Evolutionary conservation across 2,329 filamentous ascomycete species (phyloP).

Genomic region (Escovopsis sp.): DNA sequence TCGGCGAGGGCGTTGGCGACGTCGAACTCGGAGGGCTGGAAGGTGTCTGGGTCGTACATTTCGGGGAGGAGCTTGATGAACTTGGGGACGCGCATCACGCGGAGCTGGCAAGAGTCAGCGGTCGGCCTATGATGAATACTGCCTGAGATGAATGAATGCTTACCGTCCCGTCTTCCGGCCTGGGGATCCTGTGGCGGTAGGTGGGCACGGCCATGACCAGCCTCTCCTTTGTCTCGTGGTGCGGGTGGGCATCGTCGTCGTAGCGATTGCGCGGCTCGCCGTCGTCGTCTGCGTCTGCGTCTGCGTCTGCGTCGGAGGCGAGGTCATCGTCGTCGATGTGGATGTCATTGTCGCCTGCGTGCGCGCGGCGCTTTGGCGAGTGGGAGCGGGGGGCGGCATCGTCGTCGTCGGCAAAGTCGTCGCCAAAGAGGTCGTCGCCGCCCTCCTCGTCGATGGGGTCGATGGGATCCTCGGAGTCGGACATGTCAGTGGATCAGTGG

Average conservation of each 20-base stretch:
- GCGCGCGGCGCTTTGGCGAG: constrained; percentile 36
- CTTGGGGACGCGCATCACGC: constrained; percentile 54
- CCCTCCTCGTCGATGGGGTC: constrained; percentile 32
- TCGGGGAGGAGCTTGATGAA: constrained; percentile 58
- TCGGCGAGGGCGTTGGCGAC: constrained; percentile 37
- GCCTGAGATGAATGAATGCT: constrained; percentile 10
- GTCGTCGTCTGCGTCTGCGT: constrained; percentile 38
- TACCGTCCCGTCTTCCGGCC: constrained; percentile 57
- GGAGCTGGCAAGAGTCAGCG: constrained; percentile 32
- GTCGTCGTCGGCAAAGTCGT: constrained; percentile 19
- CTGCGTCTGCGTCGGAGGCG: constrained; percentile 44
- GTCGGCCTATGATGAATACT: background rate
- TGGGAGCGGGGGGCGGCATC: too few species aligned
- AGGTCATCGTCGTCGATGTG: constrained; percentile 50
- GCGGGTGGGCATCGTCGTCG: constrained; percentile 30
- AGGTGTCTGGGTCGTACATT: constrained; percentile 50
- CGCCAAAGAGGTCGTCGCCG: constrained; percentile 49
- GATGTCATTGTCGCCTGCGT: constrained; percentile 35
- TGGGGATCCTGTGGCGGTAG: constrained; percentile 55
- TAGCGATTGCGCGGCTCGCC: constrained; percentile 26
- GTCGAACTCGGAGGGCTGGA: constrained; percentile 44
- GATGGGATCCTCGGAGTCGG: constrained; percentile 39
- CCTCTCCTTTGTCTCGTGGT: constrained; percentile 35
- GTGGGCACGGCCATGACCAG: constrained; percentile 50
- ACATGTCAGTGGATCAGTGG: constrained; percentile 24